These are phyloP conservation scores for Cystofilobasidium macerans DNA, from an alignment of 768 basidiomycete species.

Conservation along the genomic window DNA sequence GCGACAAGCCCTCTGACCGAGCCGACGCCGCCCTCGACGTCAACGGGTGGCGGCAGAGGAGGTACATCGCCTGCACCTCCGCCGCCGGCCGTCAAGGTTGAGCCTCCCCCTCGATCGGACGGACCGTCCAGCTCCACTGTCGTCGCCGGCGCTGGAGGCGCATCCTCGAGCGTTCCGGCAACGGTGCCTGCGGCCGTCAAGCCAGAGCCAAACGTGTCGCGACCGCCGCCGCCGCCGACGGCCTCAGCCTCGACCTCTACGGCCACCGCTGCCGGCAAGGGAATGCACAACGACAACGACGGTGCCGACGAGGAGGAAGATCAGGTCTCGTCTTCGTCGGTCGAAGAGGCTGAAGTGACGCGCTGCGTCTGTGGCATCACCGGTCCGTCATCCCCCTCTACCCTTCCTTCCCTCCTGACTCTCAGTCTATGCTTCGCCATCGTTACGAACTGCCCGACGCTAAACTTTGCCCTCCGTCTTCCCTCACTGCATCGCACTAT, in stretches of 20 bases:
- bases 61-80: not conserved
- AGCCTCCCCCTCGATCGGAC: too few species aligned
- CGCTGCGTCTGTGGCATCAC: constrained; percentile 28
- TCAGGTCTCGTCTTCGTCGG: constrained; percentile 13
- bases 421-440: not conserved
- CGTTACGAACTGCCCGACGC: too few species aligned
- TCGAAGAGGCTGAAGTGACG: constrained; percentile 25
- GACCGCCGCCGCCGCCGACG: not conserved
- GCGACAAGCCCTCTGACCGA: too few species aligned
- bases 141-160: too few species aligned
- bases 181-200: too few species aligned
- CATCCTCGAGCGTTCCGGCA: too few species aligned
- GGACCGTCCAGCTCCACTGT: too few species aligned
- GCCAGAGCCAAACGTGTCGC: too few species aligned
- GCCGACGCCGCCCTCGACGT: not conserved
- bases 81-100: not conserved
- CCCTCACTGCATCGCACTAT: too few species aligned
- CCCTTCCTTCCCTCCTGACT: not conserved
- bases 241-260: not conserved
- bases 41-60: not conserved
- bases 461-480: too few species aligned
- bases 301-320: constrained; percentile 24
- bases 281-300: constrained; percentile 5
- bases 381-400: constrained; percentile 14
- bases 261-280: not conserved